A percentile compares a stretch with the other conserved stretches of the same genome.
Conservation (phyloP, 805 yeast genomes). For the Yarrowia sp. region DNA sequence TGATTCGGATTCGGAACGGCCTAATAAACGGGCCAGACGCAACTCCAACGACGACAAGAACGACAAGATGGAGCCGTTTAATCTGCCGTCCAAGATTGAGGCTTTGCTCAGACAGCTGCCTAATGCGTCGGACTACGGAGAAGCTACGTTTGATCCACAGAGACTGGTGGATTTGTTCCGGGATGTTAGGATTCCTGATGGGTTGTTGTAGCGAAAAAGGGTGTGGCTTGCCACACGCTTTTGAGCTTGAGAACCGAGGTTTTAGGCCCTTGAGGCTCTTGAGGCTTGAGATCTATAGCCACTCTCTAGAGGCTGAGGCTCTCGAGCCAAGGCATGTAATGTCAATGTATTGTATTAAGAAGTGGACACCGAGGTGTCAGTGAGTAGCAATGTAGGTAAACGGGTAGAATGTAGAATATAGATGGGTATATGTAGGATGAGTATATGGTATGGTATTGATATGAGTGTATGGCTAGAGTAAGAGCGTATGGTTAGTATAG, state of each 20-base stretch:
- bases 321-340: background rate
- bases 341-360: slow-evolving; percentile 1
- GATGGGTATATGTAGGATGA: too few species aligned
- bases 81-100: slow-evolving; percentile 41
- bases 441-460: too few species aligned
- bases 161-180: slow-evolving; percentile 45
- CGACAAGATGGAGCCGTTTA: slow-evolving; percentile 28
- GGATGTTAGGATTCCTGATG: slow-evolving; percentile 33
- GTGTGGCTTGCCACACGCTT: too few species aligned
- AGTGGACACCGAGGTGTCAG: too few species aligned
- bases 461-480: too few species aligned
- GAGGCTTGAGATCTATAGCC: too few species aligned
- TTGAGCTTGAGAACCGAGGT: too few species aligned
- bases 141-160: slow-evolving; percentile 52
- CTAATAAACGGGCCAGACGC: slow-evolving; percentile 30
- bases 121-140: slow-evolving; percentile 28
- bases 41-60: background rate
- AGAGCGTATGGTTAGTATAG: too few species aligned
- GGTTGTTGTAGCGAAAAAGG: background rate
- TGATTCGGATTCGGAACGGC: slow-evolving; percentile 14
- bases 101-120: slow-evolving; percentile 1
- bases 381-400: background rate
- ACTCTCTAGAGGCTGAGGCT: too few species aligned
- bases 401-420: too few species aligned
- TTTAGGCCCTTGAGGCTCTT: too few species aligned